Percentiles rank a stretch among this genome's conserved stretches.
Conservation (phyloP, 106 monocot genomes). For the Chionographis japonica region DNA sequence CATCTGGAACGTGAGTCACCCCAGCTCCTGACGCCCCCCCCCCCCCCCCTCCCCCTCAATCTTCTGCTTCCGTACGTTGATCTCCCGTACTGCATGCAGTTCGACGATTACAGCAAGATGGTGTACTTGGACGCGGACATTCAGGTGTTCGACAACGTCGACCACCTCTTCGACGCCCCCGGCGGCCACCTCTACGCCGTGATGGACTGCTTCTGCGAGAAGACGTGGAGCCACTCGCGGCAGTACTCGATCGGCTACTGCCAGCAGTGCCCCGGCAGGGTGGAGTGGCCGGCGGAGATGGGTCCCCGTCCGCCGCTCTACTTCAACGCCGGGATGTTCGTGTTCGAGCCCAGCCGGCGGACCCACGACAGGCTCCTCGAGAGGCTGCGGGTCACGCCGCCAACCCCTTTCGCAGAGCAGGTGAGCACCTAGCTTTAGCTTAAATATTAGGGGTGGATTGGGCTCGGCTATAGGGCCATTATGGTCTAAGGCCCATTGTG, state of each 20-base stretch:
- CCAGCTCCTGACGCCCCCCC: no score
- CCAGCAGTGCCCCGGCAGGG: slow-evolving; percentile 69
- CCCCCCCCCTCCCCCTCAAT: no score
- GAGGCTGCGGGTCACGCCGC: slow-evolving; percentile 21
- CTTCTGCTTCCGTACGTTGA: no score
- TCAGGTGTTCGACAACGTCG: slow-evolving; percentile 66
- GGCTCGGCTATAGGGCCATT: no score
- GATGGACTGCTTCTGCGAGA: slow-evolving; percentile 88
- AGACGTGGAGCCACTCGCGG: slow-evolving; percentile 67
- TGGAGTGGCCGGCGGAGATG: slow-evolving; percentile 41
- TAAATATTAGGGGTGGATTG: no score
- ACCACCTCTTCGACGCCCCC: slow-evolving; percentile 56
- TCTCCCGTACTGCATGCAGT: slow-evolving; percentile 19
- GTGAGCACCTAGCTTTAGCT: slow-evolving; percentile 12
- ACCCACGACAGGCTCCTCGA: slow-evolving; percentile 39
- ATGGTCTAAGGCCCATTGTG: no score
- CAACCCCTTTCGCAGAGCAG: slow-evolving; percentile 79
- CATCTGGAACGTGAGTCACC: slow-evolving; percentile 27
- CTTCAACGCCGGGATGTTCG: slow-evolving; percentile 86
- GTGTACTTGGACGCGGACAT: slow-evolving; percentile 70
- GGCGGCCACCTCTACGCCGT: slow-evolving; percentile 62
- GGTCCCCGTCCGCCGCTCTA: slow-evolving; percentile 49
- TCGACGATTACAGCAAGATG: slow-evolving; percentile 66
- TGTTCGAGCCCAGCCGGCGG: slow-evolving; percentile 38
- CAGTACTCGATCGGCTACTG: slow-evolving; percentile 69